Evolutionary conservation across 805 yeast genomes (phyloP), one percentile per base, ranked within the genome.

Genomic region (Yamadazyma kitorensis): DNA sequence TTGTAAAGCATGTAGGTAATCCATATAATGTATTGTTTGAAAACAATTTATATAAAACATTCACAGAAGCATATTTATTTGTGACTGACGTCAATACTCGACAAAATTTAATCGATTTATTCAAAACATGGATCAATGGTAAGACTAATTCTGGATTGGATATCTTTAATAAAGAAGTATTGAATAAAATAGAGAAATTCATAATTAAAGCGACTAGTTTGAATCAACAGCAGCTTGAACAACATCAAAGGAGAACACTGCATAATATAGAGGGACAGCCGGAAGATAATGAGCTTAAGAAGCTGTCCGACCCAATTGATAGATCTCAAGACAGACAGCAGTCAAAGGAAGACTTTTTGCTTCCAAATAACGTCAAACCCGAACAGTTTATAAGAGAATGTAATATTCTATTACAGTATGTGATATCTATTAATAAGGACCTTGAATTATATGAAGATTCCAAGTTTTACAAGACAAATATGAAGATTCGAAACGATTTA

Each of bases 11-110:
- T 45, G 53, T 66, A 19, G 72, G 73, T 11, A 65, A 59, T 37
- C 73, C 73, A 6, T 67, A 64, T 49, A 64, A 64, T 40, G 38
- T 62, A 29, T 44, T 65, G 31, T 65, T 66, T 43, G 61, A 62
- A 25, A 40, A 48, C 15, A 56, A 57, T 33, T 44, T 67, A 25
- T 64, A 55, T 47, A 51, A 51, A 33, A 48, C 51, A 28, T 67
- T 64, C 47, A 58, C 68, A 3, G 69, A 63, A 34, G 54, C 66
- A 2, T 67, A 64, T 44, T 46, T 57, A 33, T 51, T 65, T 27
- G 68, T 64, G 28, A 56, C 65, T 23, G 70, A 66, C 43, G 58
- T 61, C 2, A 49, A 54, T 13, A 63, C 70, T 12, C 48, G 72
- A 39, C 70, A 61, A 40, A 48, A 51, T 38, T 48, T 67, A 40